Evolutionary conservation across 495 filamentous ascomycete genomes (phyloP), one percentile per base, ranked within the genome.

Genomic region (Aspergillus nanangensis): DNA sequence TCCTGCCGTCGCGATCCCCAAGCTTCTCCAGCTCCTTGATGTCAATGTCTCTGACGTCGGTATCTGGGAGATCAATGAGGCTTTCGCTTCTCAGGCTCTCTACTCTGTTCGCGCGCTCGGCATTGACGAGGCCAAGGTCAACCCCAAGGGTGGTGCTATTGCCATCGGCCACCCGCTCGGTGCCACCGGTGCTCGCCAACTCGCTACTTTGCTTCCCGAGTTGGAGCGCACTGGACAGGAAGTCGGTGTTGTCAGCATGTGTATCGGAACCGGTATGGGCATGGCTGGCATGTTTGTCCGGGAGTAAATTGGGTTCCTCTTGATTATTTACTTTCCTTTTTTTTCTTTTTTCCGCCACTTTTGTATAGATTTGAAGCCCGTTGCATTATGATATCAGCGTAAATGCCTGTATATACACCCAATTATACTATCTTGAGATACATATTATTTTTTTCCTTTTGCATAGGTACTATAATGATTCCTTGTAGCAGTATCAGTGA

Each of bases 41-140:
- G 48, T 95, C 27, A 55, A 57, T 38, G 80, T 71, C 5, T 67
- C 71, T 8, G 88, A 96, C 38, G 83, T 96, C 0, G 78, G 84
- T 5, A 70, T 92, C n/a, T 96, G 90, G 90, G 91, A 96, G 75
- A 83, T 96, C 62, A 96, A 96, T 65, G 91, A 96, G 75, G 90
- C 91, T 15, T 96, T 95, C 67, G 91, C 91, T 3, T 87, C 83
- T 43, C 91, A 96, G 70, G 83, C 87, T 10, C 61, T 96, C 8
- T 87, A 94, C 69, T 92, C 85, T 57, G 61, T 88, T 25, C 69
- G 87, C 52, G 77, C 83, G 65, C 69, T 95, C 14, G 88, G 88
- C 8, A 78, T 82, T 70, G 76, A 76, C 52, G 65, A 77, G 51
- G 77, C 75, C 3, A 77, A 74, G 71, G 83, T 96, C 1, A 96